phyloP scores from a whole-genome alignment of 2,329 filamentous ascomycete species.

The Echinosphaeria canescens region DNA sequence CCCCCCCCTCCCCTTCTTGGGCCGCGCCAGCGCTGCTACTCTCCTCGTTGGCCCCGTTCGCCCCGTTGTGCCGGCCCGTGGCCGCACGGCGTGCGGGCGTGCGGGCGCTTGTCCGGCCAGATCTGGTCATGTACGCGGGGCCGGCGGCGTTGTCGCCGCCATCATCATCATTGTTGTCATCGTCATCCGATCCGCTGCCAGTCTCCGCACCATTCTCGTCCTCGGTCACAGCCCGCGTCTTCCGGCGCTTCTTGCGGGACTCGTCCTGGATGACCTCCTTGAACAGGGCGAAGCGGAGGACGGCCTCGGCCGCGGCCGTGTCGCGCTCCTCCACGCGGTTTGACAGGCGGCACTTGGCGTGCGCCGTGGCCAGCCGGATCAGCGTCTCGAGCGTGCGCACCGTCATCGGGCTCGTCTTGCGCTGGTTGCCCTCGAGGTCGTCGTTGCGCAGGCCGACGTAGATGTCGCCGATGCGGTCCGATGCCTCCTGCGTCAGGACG shows the following conservation, averaged over 20 bases:
- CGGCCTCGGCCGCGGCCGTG: constrained; percentile 68
- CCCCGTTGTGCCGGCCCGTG: constrained; percentile 7
- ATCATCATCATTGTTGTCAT: constrained; percentile 34
- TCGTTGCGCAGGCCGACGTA: constrained; percentile 92
- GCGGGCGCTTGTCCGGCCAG: constrained; percentile 10
- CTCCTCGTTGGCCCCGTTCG: constrained; percentile 8
- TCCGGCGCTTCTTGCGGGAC: constrained; percentile 66
- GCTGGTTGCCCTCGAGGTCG: constrained; percentile 83
- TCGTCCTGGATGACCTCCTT: constrained; percentile 75
- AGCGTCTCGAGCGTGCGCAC: constrained; percentile 93
- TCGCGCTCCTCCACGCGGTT: constrained; percentile 79
- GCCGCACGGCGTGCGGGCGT: constrained; percentile 8
- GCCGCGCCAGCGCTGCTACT: constrained; percentile 6
- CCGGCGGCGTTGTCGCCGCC: constrained; percentile 15
- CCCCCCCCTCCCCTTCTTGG: constrained; percentile 20
- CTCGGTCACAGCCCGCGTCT: constrained; percentile 34
- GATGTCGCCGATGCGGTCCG: constrained; percentile 74
- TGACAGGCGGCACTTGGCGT: constrained; percentile 81
- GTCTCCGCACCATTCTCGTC: constrained; percentile 22
- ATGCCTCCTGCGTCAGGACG: constrained; percentile 72
- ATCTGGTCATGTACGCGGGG: no score
- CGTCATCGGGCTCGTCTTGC: constrained; percentile 85
- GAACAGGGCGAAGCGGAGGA: constrained; percentile 87
- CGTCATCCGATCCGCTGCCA: constrained; percentile 33
- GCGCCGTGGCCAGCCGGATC: constrained; percentile 92